phyloP scores from a whole-genome alignment of 2,329 filamentous ascomycete species.

The Paraphaeosphaeria minitans region DNA sequence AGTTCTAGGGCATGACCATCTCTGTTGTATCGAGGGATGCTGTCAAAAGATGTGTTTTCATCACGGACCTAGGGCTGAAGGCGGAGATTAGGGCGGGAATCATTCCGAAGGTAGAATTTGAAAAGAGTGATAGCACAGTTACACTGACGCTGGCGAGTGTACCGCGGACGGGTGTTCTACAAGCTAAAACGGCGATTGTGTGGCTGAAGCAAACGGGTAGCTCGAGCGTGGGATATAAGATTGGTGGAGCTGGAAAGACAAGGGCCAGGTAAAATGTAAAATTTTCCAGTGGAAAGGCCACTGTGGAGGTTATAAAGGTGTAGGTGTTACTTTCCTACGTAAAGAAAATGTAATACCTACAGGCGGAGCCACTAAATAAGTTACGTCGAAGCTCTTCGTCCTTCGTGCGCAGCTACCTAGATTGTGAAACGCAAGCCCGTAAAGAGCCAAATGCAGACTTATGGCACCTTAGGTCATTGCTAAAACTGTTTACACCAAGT shows the following conservation, averaged over 20 bases:
- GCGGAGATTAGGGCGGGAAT: constrained; percentile 29
- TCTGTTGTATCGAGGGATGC: constrained; percentile 54
- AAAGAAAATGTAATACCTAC: neutral
- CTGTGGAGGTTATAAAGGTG: constrained; percentile 18
- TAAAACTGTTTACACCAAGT: too few species aligned
- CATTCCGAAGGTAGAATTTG: constrained; percentile 22
- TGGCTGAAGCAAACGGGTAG: constrained; percentile 24
- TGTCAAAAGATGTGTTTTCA: constrained; percentile 55
- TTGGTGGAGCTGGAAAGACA: constrained; percentile 17
- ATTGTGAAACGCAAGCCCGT: too few species aligned
- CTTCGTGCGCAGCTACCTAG: too few species aligned
- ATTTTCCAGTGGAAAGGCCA: constrained; percentile 17
- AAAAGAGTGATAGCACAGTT: constrained; percentile 16
- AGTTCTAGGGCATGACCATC: constrained; percentile 25
- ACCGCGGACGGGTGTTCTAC: constrained; percentile 14
- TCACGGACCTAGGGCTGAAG: constrained; percentile 53
- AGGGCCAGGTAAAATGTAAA: constrained; percentile 26
- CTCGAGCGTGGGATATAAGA: constrained; percentile 11
- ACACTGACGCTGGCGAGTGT: constrained; percentile 17
- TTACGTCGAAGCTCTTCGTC: too few species aligned
- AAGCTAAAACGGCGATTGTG: constrained; percentile 23
- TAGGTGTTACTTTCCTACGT: neutral
- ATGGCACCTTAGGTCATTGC: too few species aligned
- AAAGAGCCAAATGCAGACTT: too few species aligned
- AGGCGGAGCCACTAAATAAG: too few species aligned